phyloP scores from a whole-genome alignment of 148 eudicot genomes.

The Rhododendron griersonianum region DNA sequence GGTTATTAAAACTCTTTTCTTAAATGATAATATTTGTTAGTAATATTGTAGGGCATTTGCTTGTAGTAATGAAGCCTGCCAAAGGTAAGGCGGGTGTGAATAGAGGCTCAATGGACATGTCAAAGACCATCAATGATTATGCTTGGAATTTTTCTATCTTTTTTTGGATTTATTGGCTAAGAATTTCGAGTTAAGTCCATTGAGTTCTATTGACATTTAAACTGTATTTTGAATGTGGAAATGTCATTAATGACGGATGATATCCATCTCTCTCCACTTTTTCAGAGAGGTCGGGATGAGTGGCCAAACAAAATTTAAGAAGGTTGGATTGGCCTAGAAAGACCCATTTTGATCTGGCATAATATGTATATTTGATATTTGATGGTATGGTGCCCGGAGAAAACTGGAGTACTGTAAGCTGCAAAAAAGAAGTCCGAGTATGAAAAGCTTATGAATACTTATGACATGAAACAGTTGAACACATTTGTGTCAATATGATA shows the following conservation, averaged over 20 bases:
- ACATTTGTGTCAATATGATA: too few species aligned
- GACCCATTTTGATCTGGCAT: too few species aligned
- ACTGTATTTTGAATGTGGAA: not conserved
- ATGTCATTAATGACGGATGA: conserved; percentile 8
- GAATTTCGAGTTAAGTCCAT: not conserved
- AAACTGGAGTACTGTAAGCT: too few species aligned
- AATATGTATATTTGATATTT: too few species aligned
- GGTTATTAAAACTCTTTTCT: too few species aligned
- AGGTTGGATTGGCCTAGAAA: too few species aligned
- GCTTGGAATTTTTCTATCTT: not conserved
- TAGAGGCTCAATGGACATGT: conserved; percentile 28
- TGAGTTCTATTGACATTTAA: not conserved
- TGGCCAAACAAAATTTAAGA: too few species aligned
- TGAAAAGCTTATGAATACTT: too few species aligned
- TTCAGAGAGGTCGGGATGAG: conserved; percentile 20
- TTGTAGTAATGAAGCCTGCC: conserved; percentile 34
- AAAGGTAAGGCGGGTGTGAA: conserved; percentile 38
- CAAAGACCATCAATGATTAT: conserved; percentile 42
- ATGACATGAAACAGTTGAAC: too few species aligned
- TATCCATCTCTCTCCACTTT: conserved; percentile 13
- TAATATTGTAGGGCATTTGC: not conserved
- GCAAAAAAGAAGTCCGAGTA: too few species aligned
- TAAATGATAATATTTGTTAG: too few species aligned
- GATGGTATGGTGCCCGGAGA: too few species aligned
- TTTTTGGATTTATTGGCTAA: not conserved